Conservation (phyloP, 371 early-diverging fungal genomes). For the Circinella umbellata region DNA sequence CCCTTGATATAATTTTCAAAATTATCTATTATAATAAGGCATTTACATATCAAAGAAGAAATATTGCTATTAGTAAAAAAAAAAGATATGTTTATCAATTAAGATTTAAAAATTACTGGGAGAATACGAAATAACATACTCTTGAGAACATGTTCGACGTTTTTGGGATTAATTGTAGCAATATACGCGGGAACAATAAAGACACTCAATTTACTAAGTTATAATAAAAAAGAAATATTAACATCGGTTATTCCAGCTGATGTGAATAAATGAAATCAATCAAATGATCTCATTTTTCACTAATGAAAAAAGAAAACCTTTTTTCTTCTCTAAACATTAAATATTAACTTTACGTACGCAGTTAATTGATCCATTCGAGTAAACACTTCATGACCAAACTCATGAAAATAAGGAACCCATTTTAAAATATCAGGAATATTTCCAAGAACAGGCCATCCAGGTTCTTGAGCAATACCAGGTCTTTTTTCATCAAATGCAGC, state of each 20-base stretch:
- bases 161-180: constrained; percentile 29
- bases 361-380: constrained; percentile 23
- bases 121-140: constrained; percentile 9
- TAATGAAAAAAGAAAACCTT: no score
- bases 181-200: constrained; percentile 26
- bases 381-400: constrained; percentile 28
- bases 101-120: no score
- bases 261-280: no score
- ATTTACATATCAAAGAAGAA: no score
- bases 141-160: constrained; percentile 35
- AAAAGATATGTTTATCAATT: neutral
- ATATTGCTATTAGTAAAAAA: neutral
- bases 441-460: constrained; percentile 35
- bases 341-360: constrained; percentile 13
- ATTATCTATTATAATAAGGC: constrained; percentile 19
- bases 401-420: constrained; percentile 28
- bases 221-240: neutral
- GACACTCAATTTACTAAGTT: constrained; percentile 24
- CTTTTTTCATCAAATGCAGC: constrained; percentile 33
- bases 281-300: no score
- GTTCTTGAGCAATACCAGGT: constrained; percentile 24
- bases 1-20: constrained; percentile 48
- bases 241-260: no score
- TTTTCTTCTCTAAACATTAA: neutral
- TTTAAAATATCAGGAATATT: constrained; percentile 26